Evolutionary conservation across 2,329 filamentous ascomycete species (phyloP).

Genomic region (Calonectria leucothoes): DNA sequence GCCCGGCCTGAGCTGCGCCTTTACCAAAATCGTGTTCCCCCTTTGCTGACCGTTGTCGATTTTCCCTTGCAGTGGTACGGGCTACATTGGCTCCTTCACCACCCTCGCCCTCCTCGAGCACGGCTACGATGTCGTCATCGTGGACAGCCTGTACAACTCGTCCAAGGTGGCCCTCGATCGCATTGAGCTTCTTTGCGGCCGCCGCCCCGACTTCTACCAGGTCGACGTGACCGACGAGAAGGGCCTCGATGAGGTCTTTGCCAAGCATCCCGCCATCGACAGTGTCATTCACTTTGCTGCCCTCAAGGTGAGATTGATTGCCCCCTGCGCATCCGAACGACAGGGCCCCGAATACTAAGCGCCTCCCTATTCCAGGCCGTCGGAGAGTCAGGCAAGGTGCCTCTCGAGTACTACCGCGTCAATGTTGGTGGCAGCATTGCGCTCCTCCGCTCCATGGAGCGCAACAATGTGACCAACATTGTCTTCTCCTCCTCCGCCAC

Average conservation of each 20-base stretch:
- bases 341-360: slow-evolving; percentile 24
- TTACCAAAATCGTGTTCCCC: background rate
- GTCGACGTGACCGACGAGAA: slow-evolving; percentile 89
- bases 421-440: slow-evolving; percentile 94
- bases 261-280: slow-evolving; percentile 91
- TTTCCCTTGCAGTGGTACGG: slow-evolving; percentile 78
- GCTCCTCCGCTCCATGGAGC: slow-evolving; percentile 87
- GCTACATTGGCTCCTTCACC: slow-evolving; percentile 99
- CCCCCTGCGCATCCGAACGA: background rate
- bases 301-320: slow-evolving; percentile 82
- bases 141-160: slow-evolving; percentile 98
- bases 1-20: background rate
- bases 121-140: slow-evolving; percentile 95
- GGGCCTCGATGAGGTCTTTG: slow-evolving; percentile 87
- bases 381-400: slow-evolving; percentile 92
- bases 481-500: slow-evolving; percentile 99
- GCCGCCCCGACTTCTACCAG: slow-evolving; percentile 86
- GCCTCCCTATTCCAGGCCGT: slow-evolving; percentile 73
- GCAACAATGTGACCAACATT: slow-evolving; percentile 93
- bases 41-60: slow-evolving; percentile 34
- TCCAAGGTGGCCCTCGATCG: slow-evolving; percentile 91
- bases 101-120: slow-evolving; percentile 90
- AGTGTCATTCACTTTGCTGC: slow-evolving; percentile 99
- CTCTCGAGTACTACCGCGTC: slow-evolving; percentile 97
- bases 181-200: slow-evolving; percentile 93